Conservation (phyloP, 306 rosid genomes). For the Lathyrus sativus region DNA sequence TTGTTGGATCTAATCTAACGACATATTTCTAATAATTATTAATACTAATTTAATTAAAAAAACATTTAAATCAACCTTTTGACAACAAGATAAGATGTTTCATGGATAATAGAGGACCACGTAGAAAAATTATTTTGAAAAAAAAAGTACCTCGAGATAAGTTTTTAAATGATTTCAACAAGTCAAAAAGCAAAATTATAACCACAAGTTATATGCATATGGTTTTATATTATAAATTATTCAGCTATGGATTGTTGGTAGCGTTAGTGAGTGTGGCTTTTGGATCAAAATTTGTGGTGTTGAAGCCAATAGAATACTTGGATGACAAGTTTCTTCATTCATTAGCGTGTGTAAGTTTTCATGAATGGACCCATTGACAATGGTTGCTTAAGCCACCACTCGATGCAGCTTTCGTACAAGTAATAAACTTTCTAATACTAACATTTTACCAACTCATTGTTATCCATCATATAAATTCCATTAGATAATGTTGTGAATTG, state of each 20-base stretch:
- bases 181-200: neutral
- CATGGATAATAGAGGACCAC: conserved; percentile 4
- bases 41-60: neutral
- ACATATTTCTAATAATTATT: too few species aligned
- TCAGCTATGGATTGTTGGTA: neutral
- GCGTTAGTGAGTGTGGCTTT: conserved; percentile 4
- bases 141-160: neutral
- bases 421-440: neutral
- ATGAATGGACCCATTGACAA: conserved; percentile 28
- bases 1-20: too few species aligned
- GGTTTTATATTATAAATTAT: neutral
- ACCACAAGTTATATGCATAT: too few species aligned
- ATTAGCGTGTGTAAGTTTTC: conserved; percentile 12
- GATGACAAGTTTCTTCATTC: conserved; percentile 15
- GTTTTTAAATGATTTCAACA: neutral
- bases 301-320: conserved; percentile 7
- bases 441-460: neutral
- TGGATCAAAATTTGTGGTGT: conserved; percentile 12
- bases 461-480: too few species aligned
- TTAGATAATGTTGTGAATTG: neutral
- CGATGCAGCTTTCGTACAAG: conserved; percentile 29
- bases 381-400: conserved; percentile 32
- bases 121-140: neutral
- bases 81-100: neutral
- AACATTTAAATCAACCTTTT: neutral